Percentiles rank a stretch among this genome's conserved stretches.
These are phyloP conservation scores for Nevesoporus exiguus DNA, from an alignment of 768 basidiomycete genomes.

Conservation along the genomic window DNA sequence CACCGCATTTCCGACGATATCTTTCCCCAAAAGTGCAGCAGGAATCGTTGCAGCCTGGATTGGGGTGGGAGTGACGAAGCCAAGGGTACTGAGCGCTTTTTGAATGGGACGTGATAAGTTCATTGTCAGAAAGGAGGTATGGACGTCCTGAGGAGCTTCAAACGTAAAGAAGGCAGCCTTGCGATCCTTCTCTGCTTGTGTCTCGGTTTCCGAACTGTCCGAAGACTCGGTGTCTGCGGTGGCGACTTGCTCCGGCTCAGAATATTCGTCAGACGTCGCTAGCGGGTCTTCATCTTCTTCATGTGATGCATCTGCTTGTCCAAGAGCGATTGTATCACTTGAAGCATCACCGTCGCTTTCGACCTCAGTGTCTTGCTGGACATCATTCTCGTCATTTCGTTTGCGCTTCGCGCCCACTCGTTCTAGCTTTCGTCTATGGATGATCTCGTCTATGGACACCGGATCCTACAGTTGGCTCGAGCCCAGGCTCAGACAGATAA, in stretches of 20 bases:
- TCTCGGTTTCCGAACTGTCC: conserved; percentile 59
- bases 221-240: conserved; percentile 45
- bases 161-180: conserved; percentile 89
- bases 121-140: conserved; percentile 86
- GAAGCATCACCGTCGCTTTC: conserved; percentile 17
- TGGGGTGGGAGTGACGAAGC: conserved; percentile 84
- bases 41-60: conserved; percentile 95
- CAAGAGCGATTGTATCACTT: conserved; percentile 6
- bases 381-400: conserved; percentile 36
- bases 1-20: conserved; percentile 92
- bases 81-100: conserved; percentile 81
- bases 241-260: conserved; percentile 22
- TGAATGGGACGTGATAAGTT: conserved; percentile 93
- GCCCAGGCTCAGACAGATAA: background rate
- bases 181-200: conserved; percentile 56
- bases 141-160: conserved; percentile 46
- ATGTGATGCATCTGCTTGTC: conserved; percentile 29
- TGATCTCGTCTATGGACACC: conserved; percentile 92
- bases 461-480: conserved; percentile 46
- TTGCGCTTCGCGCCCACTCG: conserved; percentile 58
- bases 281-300: conserved; percentile 33
- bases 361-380: conserved; percentile 37
- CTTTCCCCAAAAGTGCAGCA: conserved; percentile 89
- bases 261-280: conserved; percentile 32
- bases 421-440: conserved; percentile 60